A percentile compares a stretch with the other conserved stretches of the same genome.
Conservation (phyloP, 75 land plant species). For the Adiantum capillusveneris region DNA sequence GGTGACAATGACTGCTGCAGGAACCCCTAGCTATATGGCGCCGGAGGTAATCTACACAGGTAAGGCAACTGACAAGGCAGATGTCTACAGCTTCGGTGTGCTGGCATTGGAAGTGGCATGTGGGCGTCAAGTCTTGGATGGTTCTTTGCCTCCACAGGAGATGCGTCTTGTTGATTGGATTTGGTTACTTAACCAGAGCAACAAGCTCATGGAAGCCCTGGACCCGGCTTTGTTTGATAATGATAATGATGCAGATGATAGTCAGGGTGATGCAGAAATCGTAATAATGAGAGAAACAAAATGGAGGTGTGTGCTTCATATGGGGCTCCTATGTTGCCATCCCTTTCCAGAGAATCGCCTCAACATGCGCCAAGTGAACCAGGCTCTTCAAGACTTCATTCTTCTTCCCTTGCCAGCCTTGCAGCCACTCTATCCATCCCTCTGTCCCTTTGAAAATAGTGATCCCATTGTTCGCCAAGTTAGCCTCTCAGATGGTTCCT, state of each 20-base stretch:
- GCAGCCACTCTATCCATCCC: not conserved
- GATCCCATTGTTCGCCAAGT: too few relatives aligned
- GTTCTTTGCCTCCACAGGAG: not conserved
- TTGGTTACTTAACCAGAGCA: not conserved
- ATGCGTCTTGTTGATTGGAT: constrained; percentile 1
- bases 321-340: constrained; percentile 34
- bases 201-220: constrained; percentile 1
- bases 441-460: too few relatives aligned
- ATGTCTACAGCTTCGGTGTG: constrained; percentile 9
- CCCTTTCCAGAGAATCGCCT: constrained; percentile 14
- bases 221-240: not conserved
- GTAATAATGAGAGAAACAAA: too few relatives aligned
- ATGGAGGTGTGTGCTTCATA: constrained; percentile 11
- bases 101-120: constrained; percentile 8
- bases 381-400: constrained; percentile 9
- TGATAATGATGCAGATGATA: too few relatives aligned
- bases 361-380: constrained; percentile 21
- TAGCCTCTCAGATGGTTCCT: too few relatives aligned
- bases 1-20: not conserved
- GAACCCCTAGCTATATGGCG: constrained; percentile 9
- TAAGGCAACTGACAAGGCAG: too few relatives aligned
- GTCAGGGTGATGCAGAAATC: too few relatives aligned
- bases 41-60: constrained; percentile 9
- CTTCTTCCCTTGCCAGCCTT: not conserved
- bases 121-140: constrained; percentile 6